Conservation (phyloP, 2,329 filamentous ascomycete species). For the Cordyceps cicadae region DNA sequence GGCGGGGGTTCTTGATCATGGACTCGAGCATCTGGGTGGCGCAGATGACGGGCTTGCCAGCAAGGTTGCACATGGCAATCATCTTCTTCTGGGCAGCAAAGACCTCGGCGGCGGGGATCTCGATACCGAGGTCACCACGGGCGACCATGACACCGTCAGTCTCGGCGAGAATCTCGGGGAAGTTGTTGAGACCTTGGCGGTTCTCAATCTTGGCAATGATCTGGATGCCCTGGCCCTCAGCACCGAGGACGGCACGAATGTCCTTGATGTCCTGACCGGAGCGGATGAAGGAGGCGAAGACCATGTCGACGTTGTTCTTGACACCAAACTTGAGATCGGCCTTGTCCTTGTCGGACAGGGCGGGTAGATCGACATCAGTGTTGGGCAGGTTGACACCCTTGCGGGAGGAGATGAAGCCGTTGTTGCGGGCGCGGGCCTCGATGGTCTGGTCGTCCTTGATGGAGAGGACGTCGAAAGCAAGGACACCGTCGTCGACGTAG, state of each 20-base stretch:
- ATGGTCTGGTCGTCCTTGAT: slow-evolving; percentile 85
- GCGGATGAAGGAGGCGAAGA: slow-evolving; percentile 98
- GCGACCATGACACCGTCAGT: slow-evolving; percentile 99
- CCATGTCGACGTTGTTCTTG: slow-evolving; percentile 98
- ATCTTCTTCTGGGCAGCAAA: slow-evolving; percentile 99
- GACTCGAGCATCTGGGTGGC: slow-evolving; percentile 99
- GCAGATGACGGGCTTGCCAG: slow-evolving; percentile 97
- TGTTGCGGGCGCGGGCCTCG: slow-evolving; percentile 83
- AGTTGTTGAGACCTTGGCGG: slow-evolving; percentile 99
- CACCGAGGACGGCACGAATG: slow-evolving; percentile 84
- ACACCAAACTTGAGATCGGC: slow-evolving; percentile 89
- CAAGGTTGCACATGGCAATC: slow-evolving; percentile 99
- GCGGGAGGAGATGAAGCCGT: slow-evolving; percentile 96
- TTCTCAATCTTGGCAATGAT: slow-evolving; percentile 99
- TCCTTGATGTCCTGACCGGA: slow-evolving; percentile 85
- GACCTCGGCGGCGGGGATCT: slow-evolving; percentile 96
- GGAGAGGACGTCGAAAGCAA: slow-evolving; percentile 88
- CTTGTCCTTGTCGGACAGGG: slow-evolving; percentile 97
- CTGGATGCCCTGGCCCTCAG: slow-evolving; percentile 92
- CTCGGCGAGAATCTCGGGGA: slow-evolving; percentile 88
- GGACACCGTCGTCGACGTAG: slow-evolving; percentile 97
- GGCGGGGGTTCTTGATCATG: slow-evolving; percentile 99
- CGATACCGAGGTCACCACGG: slow-evolving; percentile 90
- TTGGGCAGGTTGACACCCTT: slow-evolving; percentile 99
- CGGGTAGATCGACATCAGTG: slow-evolving; percentile 95